These are phyloP conservation scores for Fusarium kyushuense DNA, from an alignment of 2,329 filamentous ascomycete genomes.

Conservation along the genomic window DNA sequence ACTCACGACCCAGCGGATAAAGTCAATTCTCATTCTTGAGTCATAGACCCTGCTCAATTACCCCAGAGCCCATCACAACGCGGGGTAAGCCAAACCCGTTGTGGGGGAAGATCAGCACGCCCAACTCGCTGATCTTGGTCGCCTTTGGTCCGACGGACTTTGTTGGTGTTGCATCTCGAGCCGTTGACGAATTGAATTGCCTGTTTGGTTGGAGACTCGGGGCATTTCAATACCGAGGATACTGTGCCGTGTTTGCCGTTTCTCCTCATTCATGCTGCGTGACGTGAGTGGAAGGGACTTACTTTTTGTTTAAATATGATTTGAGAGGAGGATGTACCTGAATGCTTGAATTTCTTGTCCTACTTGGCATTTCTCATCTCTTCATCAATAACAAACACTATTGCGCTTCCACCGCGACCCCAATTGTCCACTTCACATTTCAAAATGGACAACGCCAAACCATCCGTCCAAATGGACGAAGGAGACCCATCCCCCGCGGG, in stretches of 20 bases:
- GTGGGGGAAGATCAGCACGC: background rate
- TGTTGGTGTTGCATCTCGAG: background rate
- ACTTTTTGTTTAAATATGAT: background rate
- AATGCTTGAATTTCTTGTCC: background rate
- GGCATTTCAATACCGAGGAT: background rate
- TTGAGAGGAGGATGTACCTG: background rate
- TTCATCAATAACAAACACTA: background rate
- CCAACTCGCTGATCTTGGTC: background rate
- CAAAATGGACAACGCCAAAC: constrained; percentile 26
- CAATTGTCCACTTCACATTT: background rate
- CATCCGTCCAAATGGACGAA: constrained; percentile 34
- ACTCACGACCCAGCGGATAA: background rate
- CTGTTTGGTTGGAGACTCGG: background rate
- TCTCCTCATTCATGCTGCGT: background rate
- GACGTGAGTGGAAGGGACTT: background rate
- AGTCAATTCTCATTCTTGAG: background rate
- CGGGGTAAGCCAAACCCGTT: background rate
- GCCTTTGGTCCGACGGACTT: background rate
- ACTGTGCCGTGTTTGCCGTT: constrained; percentile 2
- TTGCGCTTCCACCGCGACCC: background rate
- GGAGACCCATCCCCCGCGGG: background rate
- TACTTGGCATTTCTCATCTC: background rate
- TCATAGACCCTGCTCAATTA: background rate
- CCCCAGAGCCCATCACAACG: background rate
- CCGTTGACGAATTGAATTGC: background rate